Base-by-base conservation (phyloP, 2,329 filamentous ascomycete genomes). In the Cytospora chrysosperma region DNA sequence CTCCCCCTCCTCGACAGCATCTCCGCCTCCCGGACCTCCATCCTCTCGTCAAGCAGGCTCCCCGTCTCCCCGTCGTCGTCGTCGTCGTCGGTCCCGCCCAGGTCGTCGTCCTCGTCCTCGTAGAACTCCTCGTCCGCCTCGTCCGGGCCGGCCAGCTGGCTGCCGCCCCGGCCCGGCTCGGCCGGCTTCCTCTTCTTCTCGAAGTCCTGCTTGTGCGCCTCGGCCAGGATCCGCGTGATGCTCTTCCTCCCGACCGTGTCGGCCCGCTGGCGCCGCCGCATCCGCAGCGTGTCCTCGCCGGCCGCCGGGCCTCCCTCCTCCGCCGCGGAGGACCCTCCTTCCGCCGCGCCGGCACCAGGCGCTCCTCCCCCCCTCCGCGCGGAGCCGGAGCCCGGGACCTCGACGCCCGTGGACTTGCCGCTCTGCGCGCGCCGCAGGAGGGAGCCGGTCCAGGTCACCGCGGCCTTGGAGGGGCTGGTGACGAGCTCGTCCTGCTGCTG, bases 141-240 rank as follows among this genome's bases (percentile, higher is more conserved):
- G 1, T 68, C 68, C 19, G 70, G 72, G 0, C 67, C 69, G 0
- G 63, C 69, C 32, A 59, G 54, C 63, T 27, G 55, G 24, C 21
- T 43, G 10, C 21, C 49, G 10, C 64, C 54, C 49, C 40, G 32
- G 32, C 28, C 51, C n/a, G 49, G 30, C 32, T 62, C 64, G 7
- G 43, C n/a, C 24, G 76, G 75, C 69, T 73, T 76, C 67, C 86
- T 83, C 74, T 86, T 90, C 78, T 95, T 90, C 76, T 96, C 91
- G 74, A 97, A 98, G 76, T 98, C 94, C 74, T 96, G 90, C 65
- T 86, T 89, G 74, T 98, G 95, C 7, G 94, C 94, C 66, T 88
- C 84, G 4, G 92, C 90, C 68, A 97, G 82, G n/a, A 93, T 87
- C 17, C 82, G 86, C 6, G 81, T 79, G 61, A 87, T 81, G 0